A percentile compares a stretch with the other conserved stretches of the same genome.
These are phyloP conservation scores for Amauroascus verrucosus DNA, from an alignment of 2,329 filamentous ascomycete genomes.

Conservation along the genomic window DNA sequence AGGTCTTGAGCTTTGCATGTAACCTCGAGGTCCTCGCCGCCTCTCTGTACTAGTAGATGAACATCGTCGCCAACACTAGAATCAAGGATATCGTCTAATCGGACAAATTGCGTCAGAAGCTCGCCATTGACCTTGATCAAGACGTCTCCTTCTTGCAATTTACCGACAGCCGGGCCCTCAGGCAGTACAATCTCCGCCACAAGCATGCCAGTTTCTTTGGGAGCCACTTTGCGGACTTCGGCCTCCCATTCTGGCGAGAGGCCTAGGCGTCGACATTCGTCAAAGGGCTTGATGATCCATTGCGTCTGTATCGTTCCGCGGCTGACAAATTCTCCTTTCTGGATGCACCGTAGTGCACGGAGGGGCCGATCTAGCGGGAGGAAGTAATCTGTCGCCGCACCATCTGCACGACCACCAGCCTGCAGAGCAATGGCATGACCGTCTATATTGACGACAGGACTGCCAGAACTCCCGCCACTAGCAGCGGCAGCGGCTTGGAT, in stretches of 20 bases:
- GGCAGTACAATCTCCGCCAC: conserved; percentile 93
- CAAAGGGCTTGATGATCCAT: conserved; percentile 93
- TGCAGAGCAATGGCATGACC: conserved; percentile 86
- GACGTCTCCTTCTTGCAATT: conserved; percentile 89
- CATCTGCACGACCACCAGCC: conserved; percentile 85
- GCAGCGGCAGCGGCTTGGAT: conserved; percentile 96
- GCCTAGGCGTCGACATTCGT: conserved; percentile 85
- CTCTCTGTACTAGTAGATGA: conserved; percentile 72
- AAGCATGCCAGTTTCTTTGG: conserved; percentile 91
- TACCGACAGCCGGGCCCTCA: conserved; percentile 72
- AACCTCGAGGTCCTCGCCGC: conserved; percentile 76
- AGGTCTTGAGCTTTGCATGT: conserved; percentile 79
- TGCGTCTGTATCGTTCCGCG: conserved; percentile 97
- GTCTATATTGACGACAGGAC: conserved; percentile 92
- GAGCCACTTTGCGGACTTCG: conserved; percentile 69
- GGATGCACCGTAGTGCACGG: conserved; percentile 77
- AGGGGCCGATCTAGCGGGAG: conserved; percentile 83
- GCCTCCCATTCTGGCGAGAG: conserved; percentile 79
- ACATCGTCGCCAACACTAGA: conserved; percentile 70
- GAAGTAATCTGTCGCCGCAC: conserved; percentile 96
- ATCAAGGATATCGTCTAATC: conserved; percentile 83
- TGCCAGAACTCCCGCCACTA: conserved; percentile 94
- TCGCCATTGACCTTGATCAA: conserved; percentile 88
- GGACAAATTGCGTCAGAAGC: conserved; percentile 84
- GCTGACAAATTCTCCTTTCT: conserved; percentile 62